A percentile compares a stretch with the other conserved stretches of the same genome.
Evolutionary conservation across 2,329 filamentous ascomycete genomes (phyloP).

Genomic region (Trichophyton rubrum): DNA sequence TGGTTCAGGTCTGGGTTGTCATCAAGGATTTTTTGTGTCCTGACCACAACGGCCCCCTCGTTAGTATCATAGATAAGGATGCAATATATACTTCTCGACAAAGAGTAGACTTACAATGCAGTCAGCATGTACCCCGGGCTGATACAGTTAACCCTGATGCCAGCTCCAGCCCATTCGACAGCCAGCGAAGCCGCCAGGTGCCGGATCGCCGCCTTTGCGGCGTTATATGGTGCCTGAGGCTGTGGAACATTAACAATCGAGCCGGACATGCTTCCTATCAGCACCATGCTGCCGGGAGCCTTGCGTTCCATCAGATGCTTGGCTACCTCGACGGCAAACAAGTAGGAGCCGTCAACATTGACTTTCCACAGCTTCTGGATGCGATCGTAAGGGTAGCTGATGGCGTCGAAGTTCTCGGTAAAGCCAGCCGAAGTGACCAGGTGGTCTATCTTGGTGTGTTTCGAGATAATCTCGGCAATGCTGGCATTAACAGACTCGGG

Average conservation of each 20-base stretch:
- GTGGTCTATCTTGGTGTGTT: constrained; percentile 76
- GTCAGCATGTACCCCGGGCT: constrained; percentile 95
- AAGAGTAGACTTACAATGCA: constrained; percentile 54
- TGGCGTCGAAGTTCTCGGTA: constrained; percentile 88
- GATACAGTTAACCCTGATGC: constrained; percentile 90
- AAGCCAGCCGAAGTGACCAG: constrained; percentile 94
- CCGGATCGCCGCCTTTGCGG: constrained; percentile 79
- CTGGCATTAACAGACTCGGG: constrained; percentile 64
- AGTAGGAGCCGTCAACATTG: constrained; percentile 84
- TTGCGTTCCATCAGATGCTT: constrained; percentile 79
- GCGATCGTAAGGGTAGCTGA: constrained; percentile 78
- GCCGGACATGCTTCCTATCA: constrained; percentile 93
- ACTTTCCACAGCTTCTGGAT: constrained; percentile 90
- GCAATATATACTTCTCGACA: background rate
- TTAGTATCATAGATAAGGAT: constrained; percentile 4
- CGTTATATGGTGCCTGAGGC: constrained; percentile 86
- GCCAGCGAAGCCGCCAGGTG: constrained; percentile 79
- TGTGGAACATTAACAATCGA: constrained; percentile 91
- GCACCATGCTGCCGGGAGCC: constrained; percentile 70
- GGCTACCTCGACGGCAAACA: constrained; percentile 73
- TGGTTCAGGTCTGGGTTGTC: constrained; percentile 82
- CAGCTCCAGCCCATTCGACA: constrained; percentile 81
- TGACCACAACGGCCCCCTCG: constrained; percentile 24
- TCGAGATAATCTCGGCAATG: constrained; percentile 54
- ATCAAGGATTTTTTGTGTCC: constrained; percentile 85